Conservation (phyloP, 306 rosid genomes). For the Prunus salicina region DNA sequence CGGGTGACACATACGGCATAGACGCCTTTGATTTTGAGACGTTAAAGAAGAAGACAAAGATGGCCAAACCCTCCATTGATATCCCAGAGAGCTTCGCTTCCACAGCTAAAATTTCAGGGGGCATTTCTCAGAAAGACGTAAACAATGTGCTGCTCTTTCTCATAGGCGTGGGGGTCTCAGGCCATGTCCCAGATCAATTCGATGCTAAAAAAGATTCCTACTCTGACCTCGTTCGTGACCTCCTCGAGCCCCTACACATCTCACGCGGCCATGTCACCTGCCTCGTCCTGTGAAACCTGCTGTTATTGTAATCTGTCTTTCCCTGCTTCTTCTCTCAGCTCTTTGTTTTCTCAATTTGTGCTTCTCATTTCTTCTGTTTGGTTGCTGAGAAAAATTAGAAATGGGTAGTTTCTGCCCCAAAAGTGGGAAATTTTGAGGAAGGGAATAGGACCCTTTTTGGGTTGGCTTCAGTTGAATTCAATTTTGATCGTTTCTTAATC, state of each 20-base stretch:
- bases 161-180: constrained; percentile 12
- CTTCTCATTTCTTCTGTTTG: not conserved
- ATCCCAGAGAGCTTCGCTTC: constrained; percentile 10
- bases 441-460: not conserved
- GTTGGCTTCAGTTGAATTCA: not conserved
- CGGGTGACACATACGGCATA: not conserved
- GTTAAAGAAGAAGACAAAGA: not conserved
- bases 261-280: constrained; percentile 41
- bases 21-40: not conserved
- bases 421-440: not conserved
- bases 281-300: constrained; percentile 36
- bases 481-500: not conserved
- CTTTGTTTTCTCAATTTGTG: not conserved
- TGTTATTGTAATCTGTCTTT: constrained; percentile 21
- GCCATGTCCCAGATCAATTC: constrained; percentile 24
- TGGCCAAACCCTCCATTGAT: constrained; percentile 19
- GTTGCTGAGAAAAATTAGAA: not conserved
- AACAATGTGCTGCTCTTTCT: not conserved
- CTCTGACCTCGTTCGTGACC: constrained; percentile 25
- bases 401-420: not conserved
- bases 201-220: constrained; percentile 22
- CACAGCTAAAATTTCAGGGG: constrained; percentile 20
- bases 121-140: constrained; percentile 7
- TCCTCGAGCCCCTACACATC: constrained; percentile 23
- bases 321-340: not conserved